Evolutionary conservation across 129 eudicot species (phyloP).

Genomic region (Glebionis coronaria): DNA sequence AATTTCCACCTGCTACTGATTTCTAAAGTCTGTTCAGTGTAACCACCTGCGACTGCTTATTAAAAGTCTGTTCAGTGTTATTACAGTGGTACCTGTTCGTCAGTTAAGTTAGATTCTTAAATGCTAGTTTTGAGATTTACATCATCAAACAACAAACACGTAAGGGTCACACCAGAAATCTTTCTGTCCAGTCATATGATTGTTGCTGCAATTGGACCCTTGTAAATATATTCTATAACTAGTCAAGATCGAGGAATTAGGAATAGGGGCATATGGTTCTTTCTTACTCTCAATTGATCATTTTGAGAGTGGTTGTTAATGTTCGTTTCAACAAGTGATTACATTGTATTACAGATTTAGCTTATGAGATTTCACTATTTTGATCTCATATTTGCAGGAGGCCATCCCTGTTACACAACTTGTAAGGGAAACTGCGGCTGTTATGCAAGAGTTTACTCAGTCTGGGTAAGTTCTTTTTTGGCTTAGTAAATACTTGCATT

Average conservation of each 20-base stretch:
- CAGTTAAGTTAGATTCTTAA: background rate
- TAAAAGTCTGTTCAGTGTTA: slow-evolving; percentile 5
- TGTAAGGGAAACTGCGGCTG: slow-evolving; percentile 99
- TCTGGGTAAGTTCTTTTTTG: slow-evolving; percentile 65
- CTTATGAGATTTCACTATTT: too few species aligned
- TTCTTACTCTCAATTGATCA: background rate
- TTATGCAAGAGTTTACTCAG: slow-evolving; percentile 98
- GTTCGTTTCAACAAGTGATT: background rate
- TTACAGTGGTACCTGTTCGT: background rate
- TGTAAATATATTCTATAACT: too few species aligned
- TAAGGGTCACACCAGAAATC: background rate
- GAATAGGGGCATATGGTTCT: background rate
- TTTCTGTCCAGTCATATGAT: background rate
- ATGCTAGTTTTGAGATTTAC: background rate
- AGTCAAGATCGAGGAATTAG: background rate
- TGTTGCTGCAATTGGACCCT: background rate
- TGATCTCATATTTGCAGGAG: slow-evolving; percentile 51
- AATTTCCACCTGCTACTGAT: background rate
- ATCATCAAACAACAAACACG: background rate
- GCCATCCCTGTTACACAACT: slow-evolving; percentile 94
- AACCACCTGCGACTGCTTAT: background rate
- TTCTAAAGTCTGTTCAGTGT: slow-evolving; percentile 4
- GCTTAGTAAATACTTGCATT: background rate
- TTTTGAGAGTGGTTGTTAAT: background rate
- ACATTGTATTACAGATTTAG: background rate